These are phyloP conservation scores for Aspergillus incahuasiensis DNA, from an alignment of 495 filamentous ascomycete genomes.

Conservation along the genomic window DNA sequence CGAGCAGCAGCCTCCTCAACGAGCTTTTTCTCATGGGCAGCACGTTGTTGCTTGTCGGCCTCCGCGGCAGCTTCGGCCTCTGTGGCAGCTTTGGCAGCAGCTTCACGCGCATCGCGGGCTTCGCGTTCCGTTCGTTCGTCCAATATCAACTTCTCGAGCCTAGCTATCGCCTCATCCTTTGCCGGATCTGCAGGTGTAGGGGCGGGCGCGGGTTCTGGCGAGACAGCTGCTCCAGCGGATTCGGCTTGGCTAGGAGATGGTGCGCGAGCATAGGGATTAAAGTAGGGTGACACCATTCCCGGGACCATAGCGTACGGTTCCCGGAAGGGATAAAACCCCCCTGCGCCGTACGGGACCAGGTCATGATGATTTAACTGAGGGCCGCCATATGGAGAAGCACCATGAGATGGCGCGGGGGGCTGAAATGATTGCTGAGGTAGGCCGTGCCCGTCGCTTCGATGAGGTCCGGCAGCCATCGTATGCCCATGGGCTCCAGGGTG, in stretches of 20 bases:
- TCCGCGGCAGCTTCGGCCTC: conserved; percentile 50
- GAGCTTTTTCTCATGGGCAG: conserved; percentile 39
- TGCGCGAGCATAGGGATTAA: conserved; percentile 31
- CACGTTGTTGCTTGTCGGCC: conserved; percentile 46
- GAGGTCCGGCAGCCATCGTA: conserved; percentile 20
- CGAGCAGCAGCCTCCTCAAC: conserved; percentile 35
- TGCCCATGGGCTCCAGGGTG: conserved; percentile 29
- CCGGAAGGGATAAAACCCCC: conserved; percentile 39
- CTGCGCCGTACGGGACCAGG: conserved; percentile 44
- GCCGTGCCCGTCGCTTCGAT: conserved; percentile 29
- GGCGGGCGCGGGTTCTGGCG: conserved; percentile 8
- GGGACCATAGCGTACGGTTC: conserved; percentile 39
- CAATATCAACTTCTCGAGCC: conserved; percentile 48
- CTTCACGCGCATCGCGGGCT: conserved; percentile 42
- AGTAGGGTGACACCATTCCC: conserved; percentile 39
- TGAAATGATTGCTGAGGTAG: conserved; percentile 27
- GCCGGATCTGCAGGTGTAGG: conserved; percentile 26
- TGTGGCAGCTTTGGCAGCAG: conserved; percentile 31
- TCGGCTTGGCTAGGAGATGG: conserved; percentile 33
- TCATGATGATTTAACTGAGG: conserved; percentile 39
- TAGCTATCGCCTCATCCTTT: conserved; percentile 50
- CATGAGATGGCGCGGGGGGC: conserved; percentile 29
- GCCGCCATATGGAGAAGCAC: conserved; percentile 31
- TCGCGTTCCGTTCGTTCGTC: conserved; percentile 43
- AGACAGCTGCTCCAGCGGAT: conserved; percentile 20